A percentile compares a stretch with the other conserved stretches of the same genome.
Conservation (phyloP, 2,329 filamentous ascomycete genomes). For the Colletotrichum sp. region DNA sequence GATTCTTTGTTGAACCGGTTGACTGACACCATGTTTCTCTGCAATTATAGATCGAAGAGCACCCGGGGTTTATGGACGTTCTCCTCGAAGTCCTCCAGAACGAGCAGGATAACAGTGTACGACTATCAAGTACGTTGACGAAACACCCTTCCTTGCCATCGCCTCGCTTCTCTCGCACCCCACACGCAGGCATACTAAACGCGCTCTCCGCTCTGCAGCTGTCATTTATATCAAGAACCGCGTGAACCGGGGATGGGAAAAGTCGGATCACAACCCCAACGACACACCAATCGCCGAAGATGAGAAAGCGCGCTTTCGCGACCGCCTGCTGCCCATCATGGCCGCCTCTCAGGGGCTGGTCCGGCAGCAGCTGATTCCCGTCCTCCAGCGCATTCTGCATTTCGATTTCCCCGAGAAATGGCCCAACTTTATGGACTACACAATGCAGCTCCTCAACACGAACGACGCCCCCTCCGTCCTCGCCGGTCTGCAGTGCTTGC, state of each 20-base stretch:
- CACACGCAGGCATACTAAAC: background rate
- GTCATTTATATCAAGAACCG: conserved; percentile 99
- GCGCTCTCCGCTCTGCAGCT: conserved; percentile 56
- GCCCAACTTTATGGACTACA: conserved; percentile 94
- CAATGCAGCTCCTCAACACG: conserved; percentile 84
- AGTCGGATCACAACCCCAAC: conserved; percentile 74
- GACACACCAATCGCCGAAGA: conserved; percentile 82
- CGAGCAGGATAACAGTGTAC: conserved; percentile 84
- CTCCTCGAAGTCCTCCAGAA: conserved; percentile 88
- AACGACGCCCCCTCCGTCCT: conserved; percentile 88
- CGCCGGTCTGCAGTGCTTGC: conserved; percentile 89
- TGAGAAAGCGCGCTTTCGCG: conserved; percentile 86
- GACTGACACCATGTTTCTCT: conserved; percentile 10
- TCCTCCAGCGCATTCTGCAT: conserved; percentile 94
- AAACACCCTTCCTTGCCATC: background rate
- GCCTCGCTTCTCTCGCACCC: background rate
- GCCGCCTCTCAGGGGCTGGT: conserved; percentile 81
- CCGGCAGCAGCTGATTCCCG: conserved; percentile 90
- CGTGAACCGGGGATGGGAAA: conserved; percentile 89
- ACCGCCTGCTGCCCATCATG: conserved; percentile 87
- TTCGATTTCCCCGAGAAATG: conserved; percentile 94
- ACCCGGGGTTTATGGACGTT: conserved; percentile 88
- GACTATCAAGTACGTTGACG: conserved; percentile 78
- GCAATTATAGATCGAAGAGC: conserved; percentile 78
- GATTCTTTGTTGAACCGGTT: conserved; percentile 17